A percentile compares a stretch with the other conserved stretches of the same genome.
phyloP scores from a whole-genome alignment of 1,284 basidiomycete genomes.

The Ustilago tritici region DNA sequence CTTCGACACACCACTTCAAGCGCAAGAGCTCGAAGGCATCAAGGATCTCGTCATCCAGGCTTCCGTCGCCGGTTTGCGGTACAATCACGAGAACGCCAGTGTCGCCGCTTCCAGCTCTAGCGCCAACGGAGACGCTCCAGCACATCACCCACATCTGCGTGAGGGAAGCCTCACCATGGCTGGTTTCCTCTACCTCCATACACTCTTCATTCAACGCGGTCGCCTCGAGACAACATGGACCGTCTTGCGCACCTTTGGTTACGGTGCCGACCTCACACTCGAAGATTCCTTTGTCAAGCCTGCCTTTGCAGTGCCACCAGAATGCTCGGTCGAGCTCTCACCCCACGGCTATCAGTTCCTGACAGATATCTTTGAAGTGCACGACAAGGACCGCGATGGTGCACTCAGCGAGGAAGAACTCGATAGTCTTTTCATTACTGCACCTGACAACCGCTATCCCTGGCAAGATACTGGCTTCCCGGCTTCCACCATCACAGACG shows the following conservation, averaged over 20 bases:
- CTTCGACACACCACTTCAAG: slow-evolving; percentile 90
- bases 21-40: slow-evolving; percentile 83
- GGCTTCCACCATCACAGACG: slow-evolving; percentile 89
- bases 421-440: slow-evolving; percentile 89
- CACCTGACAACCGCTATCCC: slow-evolving; percentile 75
- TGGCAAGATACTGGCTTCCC: slow-evolving; percentile 65
- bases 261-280: slow-evolving; percentile 90
- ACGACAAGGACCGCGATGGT: slow-evolving; percentile 97
- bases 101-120: slow-evolving; percentile 48
- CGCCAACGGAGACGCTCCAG: slow-evolving; percentile 37
- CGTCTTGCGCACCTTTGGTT: slow-evolving; percentile 92
- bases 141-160: slow-evolving; percentile 61
- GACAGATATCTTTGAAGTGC: slow-evolving; percentile 95
- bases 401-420: slow-evolving; percentile 88
- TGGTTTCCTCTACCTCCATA: slow-evolving; percentile 94
- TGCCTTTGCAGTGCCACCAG: slow-evolving; percentile 89
- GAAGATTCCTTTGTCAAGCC: slow-evolving; percentile 55
- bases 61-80: slow-evolving; percentile 43
- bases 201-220: slow-evolving; percentile 95
- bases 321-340: slow-evolving; percentile 94
- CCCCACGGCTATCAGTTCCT: slow-evolving; percentile 95
- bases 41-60: slow-evolving; percentile 66
- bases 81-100: slow-evolving; percentile 51
- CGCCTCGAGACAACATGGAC: slow-evolving; percentile 98
- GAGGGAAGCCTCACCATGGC: slow-evolving; percentile 84